Evolutionary conservation across 2,329 filamentous ascomycete genomes (phyloP), one percentile per base, ranked within the genome.

Genomic region (Hortaea werneckii): DNA sequence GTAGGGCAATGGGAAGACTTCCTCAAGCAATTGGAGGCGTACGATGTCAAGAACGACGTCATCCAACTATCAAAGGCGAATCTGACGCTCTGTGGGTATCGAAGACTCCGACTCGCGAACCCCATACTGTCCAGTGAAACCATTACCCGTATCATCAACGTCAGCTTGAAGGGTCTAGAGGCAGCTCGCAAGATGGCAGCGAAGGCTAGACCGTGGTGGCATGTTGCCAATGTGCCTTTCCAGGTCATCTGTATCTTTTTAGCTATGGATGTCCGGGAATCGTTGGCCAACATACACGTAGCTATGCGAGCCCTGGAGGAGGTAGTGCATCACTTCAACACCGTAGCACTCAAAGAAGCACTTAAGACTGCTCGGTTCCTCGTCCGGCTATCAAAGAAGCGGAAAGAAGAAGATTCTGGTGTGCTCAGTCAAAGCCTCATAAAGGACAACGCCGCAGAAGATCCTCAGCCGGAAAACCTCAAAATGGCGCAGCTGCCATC

Each of bases 181-280:
- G 72, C 73, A 0, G 73, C 76, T 0, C 65, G 68, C 5, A 59
- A 58, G 5, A 70, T 78, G 55, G 62, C 74, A 0, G 63, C 66
- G 2, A 58, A 61, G 7, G 63, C 65, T 9, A 64, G 66, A 2
- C 76, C 76, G 0, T 80, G 77, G 77, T 77, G 79, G 52, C 76
- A 80, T 47, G 70, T 76, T 40, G 75, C 74, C 27, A 79, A 80
- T 41, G 73, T 79, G 0, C 77, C 77, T 0, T 80, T 80, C 49
- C 77, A 79, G 44, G 69, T 76, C 0, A 67, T 79, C 29, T 79
- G 76, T 48, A 66, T 76, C 0, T 60, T 79, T 5, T 63, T 80
- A 1, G 74, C 73, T 0, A 75, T 79, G 41, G 76, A 80, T 42
- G 76, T 66, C 0, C 65, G 66, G 0, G 64, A 73, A 0, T 73